phyloP scores from a whole-genome alignment of 1,139 yeast species.

The Martiniozyma asiatica region DNA sequence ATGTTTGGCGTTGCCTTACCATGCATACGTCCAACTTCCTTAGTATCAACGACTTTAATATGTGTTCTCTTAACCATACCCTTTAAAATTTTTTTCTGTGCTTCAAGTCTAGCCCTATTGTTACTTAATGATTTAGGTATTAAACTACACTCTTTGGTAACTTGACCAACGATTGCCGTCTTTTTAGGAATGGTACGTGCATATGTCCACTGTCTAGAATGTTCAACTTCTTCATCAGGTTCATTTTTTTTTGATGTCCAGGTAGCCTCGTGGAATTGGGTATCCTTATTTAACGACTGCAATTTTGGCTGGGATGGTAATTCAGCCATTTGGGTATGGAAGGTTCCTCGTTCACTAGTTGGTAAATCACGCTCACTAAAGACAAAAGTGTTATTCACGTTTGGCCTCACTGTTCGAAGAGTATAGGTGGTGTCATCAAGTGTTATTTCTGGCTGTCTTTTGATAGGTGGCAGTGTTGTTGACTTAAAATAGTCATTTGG shows the following conservation, averaged over 20 bases:
- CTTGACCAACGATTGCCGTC: conserved; percentile 75
- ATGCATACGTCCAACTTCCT: conserved; percentile 77
- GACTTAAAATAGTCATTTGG: too few relatives aligned
- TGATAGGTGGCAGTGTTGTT: too few relatives aligned
- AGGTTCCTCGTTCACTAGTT: too few relatives aligned
- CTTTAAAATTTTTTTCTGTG: conserved; percentile 27
- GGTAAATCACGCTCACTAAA: too few relatives aligned
- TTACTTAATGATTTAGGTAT: conserved; percentile 70
- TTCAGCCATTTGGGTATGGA: conserved; percentile 36
- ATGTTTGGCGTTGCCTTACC: conserved; percentile 79
- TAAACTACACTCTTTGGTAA: conserved; percentile 85
- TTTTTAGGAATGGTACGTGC: conserved; percentile 78
- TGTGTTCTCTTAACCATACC: conserved; percentile 30
- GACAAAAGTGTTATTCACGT: too few relatives aligned
- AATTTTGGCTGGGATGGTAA: conserved; percentile 39
- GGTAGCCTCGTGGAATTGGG: conserved; percentile 21
- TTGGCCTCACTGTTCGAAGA: too few relatives aligned
- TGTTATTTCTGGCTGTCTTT: too few relatives aligned
- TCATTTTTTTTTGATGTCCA: conserved; percentile 23
- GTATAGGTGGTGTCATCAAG: too few relatives aligned
- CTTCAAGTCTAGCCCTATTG: conserved; percentile 52
- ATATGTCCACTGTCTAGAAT: conserved; percentile 30
- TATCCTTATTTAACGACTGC: conserved; percentile 30
- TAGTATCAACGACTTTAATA: conserved; percentile 24
- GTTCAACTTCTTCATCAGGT: conserved; percentile 13